Evolutionary conservation across 2,329 filamentous ascomycete species (phyloP), one percentile per base, ranked within the genome.

Genomic region (Penicillium psychrosexuale): DNA sequence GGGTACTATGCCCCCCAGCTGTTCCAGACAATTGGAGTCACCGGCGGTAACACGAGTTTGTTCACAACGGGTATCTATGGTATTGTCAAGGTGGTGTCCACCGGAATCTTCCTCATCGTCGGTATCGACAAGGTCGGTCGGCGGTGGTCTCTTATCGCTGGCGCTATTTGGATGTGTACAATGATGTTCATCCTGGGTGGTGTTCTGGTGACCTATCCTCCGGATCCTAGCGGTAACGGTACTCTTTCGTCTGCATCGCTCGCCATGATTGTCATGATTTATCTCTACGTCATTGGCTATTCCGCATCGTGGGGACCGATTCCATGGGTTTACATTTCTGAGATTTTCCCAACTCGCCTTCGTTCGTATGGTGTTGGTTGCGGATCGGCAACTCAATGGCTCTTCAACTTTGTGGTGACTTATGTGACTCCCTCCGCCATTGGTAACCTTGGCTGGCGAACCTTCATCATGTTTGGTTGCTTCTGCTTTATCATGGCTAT

Each of bases 141-240:
- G 68, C 90, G 91, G 62, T 80, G 82, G 45, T 84, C 96, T 56
- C 85, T 96, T 62, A 82, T 96, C 72, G 82, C 80, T 68, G 91
- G 91, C 64, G 90, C 89, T 19, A 55, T 85, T 4, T 88, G 89
- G 65, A 96, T 96, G 91, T 79, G 92, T 36, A 71, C 92, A 68
- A 92, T 88, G 79, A 87, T 95, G 75, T 94, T 94, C 80, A 79
- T 96, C 69, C 89, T 94, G 53, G 91, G 84, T 66, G 91, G 93
- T 65, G 73, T 89, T 44, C 43, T 45, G 28, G 43, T 45, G 19
- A 22, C 43, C 30, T 45, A 45, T n/a, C 43, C 43, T 7, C 43
- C 43, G 17, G 30, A 45, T 3, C 43, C 43, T 11, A 11, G 5
- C 8, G 5, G 43, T 1, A 7, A 4, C 8, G 1, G 13, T 15